A percentile compares a stretch with the other conserved stretches of the same genome.
phyloP scores from a whole-genome alignment of 2,329 filamentous ascomycete genomes.

The Colletotrichum sp. region DNA sequence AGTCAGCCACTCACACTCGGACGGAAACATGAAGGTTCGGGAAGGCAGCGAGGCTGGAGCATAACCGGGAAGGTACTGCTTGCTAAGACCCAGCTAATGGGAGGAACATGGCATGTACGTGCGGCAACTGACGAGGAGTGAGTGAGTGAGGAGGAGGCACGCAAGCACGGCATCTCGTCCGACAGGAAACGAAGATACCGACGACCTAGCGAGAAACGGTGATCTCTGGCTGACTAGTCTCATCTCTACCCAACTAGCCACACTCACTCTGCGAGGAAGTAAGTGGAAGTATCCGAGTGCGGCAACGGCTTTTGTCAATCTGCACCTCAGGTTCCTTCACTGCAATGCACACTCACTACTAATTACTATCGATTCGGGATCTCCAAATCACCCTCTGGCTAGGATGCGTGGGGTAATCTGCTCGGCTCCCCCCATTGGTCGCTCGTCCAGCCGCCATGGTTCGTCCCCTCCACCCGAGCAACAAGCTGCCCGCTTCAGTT shows the following conservation, averaged over 20 bases:
- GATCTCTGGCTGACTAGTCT: neutral
- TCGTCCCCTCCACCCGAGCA: slow-evolving; percentile 16
- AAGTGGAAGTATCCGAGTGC: neutral
- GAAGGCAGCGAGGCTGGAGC: slow-evolving; percentile 2
- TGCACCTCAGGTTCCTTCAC: neutral
- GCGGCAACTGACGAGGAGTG: neutral
- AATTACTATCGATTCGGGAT: neutral
- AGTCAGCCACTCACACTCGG: neutral
- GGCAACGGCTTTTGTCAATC: neutral
- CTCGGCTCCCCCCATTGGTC: neutral
- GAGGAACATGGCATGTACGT: neutral
- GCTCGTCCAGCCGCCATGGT: neutral
- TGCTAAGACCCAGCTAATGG: neutral
- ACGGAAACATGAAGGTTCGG: slow-evolving; percentile 3
- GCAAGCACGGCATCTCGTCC: neutral
- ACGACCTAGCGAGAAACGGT: neutral
- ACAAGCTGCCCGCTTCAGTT: slow-evolving; percentile 10
- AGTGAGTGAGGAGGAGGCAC: too few relatives aligned
- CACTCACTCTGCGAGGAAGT: neutral
- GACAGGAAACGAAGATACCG: neutral
- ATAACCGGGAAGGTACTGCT: neutral
- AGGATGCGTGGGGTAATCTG: neutral
- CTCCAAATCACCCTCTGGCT: neutral
- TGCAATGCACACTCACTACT: neutral
- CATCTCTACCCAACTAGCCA: neutral